Evolutionary conservation across 2,329 filamentous ascomycete species (phyloP).

Genomic region (Geosmithia morbida): DNA sequence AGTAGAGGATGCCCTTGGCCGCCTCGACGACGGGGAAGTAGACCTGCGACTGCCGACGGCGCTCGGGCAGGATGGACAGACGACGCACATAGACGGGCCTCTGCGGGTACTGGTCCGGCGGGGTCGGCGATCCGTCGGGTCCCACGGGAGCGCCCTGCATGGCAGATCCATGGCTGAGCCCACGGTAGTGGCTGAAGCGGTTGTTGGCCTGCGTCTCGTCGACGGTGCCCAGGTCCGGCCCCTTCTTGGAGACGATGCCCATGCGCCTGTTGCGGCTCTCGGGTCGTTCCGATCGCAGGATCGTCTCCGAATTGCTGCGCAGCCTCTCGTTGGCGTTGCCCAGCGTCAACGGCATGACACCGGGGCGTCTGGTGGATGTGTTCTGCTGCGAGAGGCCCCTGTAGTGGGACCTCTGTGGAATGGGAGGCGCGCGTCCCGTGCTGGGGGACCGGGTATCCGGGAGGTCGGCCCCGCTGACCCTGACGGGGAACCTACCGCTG

Average conservation of each 20-base stretch:
- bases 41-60: slow-evolving; percentile 45
- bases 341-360: slow-evolving; percentile 56
- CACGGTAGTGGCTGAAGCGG: slow-evolving; percentile 51
- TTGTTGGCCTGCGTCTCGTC: slow-evolving; percentile 50
- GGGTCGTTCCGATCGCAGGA: slow-evolving; percentile 36
- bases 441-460: slow-evolving; percentile 55
- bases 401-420: slow-evolving; percentile 65
- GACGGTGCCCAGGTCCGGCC: slow-evolving; percentile 45
- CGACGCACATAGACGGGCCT: slow-evolving; percentile 49
- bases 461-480: slow-evolving; percentile 60
- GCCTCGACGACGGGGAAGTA: slow-evolving; percentile 49
- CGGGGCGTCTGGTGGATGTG: slow-evolving; percentile 49
- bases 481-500: slow-evolving; percentile 53
- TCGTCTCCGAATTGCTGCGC: slow-evolving; percentile 50
- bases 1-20: slow-evolving; percentile 52
- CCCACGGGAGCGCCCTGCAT: slow-evolving; percentile 38
- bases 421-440: slow-evolving; percentile 53
- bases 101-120: slow-evolving; percentile 40
- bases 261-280: slow-evolving; percentile 46
- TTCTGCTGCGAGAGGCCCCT: slow-evolving; percentile 59
- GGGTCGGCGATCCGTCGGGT: slow-evolving; percentile 41
- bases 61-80: slow-evolving; percentile 48
- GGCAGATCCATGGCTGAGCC: slow-evolving; percentile 53
- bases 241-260: slow-evolving; percentile 46
- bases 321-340: slow-evolving; percentile 54